Evolutionary conservation across 768 basidiomycete genomes (phyloP).

Genomic region (Scleroderma citrinum): DNA sequence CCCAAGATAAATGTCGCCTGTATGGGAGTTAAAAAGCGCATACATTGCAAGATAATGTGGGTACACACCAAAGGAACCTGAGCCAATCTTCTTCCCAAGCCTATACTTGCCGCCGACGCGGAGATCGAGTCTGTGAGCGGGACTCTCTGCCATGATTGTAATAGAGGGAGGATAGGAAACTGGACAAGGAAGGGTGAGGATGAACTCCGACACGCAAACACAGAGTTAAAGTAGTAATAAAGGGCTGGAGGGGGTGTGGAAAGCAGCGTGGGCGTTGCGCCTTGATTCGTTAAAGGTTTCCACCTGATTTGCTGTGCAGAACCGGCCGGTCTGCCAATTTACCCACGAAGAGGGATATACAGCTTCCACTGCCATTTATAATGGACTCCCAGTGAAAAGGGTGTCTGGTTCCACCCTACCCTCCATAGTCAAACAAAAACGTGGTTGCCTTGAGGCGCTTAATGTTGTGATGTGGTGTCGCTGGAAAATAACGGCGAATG

Average conservation of each 20-base stretch:
- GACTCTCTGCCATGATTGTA: slow-evolving; percentile 63
- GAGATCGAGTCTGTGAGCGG: slow-evolving; percentile 72
- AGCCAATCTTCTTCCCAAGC: slow-evolving; percentile 98
- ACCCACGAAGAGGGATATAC: neutral
- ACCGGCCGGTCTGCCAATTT: slow-evolving; percentile 1
- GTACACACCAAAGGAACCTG: slow-evolving; percentile 89
- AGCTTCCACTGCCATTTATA: neutral
- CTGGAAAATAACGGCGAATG: slow-evolving; percentile 1
- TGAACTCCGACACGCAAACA: slow-evolving; percentile 8
- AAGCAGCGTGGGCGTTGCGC: slow-evolving; percentile 22
- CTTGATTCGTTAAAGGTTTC: slow-evolving; percentile 31
- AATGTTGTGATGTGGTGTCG: slow-evolving; percentile 8
- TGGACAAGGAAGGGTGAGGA: slow-evolving; percentile 10
- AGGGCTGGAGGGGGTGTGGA: slow-evolving; percentile 27
- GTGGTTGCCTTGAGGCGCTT: slow-evolving; percentile 27
- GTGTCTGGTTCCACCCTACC: slow-evolving; percentile 2
- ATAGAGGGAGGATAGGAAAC: slow-evolving; percentile 4
- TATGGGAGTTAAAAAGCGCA: slow-evolving; percentile 5
- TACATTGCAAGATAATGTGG: neutral
- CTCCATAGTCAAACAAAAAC: slow-evolving; percentile 13
- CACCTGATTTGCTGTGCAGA: slow-evolving; percentile 5
- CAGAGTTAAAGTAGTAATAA: slow-evolving; percentile 17
- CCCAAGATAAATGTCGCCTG: slow-evolving; percentile 98
- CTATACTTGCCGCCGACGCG: slow-evolving; percentile 94
- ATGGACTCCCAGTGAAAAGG: slow-evolving; percentile 6